These are phyloP conservation scores for Ogataea angusta DNA, from an alignment of 805 yeast species.

Conservation along the genomic window DNA sequence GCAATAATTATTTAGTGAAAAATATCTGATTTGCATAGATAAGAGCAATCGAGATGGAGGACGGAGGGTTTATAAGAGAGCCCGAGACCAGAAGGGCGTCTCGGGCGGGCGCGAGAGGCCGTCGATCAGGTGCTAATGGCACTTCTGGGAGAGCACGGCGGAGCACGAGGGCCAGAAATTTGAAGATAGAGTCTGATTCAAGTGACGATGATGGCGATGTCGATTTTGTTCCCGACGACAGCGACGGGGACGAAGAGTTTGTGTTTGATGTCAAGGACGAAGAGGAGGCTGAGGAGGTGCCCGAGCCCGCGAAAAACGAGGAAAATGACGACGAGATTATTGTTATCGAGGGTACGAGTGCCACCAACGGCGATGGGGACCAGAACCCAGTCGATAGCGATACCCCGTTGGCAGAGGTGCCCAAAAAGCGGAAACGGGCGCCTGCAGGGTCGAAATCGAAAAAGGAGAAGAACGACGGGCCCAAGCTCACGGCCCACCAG, in stretches of 20 bases:
- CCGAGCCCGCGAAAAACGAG: constrained; percentile 22
- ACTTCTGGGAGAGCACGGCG: constrained; percentile 16
- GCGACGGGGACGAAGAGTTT: constrained; percentile 24
- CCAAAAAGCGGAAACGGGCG: constrained; percentile 19
- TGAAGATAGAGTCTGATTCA: constrained; percentile 6
- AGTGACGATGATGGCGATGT: constrained; percentile 11
- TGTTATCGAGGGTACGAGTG: constrained; percentile 21
- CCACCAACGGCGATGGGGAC: constrained; percentile 11
- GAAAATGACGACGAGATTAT: constrained; percentile 23
- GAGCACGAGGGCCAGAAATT: constrained; percentile 5
- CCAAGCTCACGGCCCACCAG: constrained; percentile 61
- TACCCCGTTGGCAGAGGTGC: constrained; percentile 14
- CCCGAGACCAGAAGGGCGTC: neutral
- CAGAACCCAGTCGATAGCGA: constrained; percentile 21
- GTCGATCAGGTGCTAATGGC: constrained; percentile 21
- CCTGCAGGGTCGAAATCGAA: constrained; percentile 18
- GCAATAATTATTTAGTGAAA: constrained; percentile 2
- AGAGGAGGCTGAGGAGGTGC: constrained; percentile 17
- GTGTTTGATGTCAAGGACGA: constrained; percentile 25
- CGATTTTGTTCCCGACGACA: constrained; percentile 17
- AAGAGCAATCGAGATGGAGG: constrained; percentile 13
- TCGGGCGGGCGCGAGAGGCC: constrained; percentile 24
- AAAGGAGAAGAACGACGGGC: constrained; percentile 27
- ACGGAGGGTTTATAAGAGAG: constrained; percentile 43
- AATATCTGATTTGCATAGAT: constrained; percentile 3